phyloP scores from a whole-genome alignment of 2,329 filamentous ascomycete species.

The Ophidiomyces ophidiicola region DNA sequence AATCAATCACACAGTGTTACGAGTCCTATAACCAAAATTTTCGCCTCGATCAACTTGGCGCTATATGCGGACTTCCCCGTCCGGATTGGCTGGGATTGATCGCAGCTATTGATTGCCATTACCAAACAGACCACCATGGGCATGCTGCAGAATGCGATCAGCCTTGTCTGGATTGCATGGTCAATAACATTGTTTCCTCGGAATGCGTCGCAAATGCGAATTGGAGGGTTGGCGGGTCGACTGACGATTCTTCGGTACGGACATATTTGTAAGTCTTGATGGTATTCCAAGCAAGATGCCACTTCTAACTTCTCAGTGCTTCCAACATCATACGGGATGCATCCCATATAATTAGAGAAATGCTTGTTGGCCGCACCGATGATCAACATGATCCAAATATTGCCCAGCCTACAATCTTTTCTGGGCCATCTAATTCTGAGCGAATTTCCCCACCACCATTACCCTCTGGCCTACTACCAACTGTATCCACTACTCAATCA shows the following conservation, averaged over 20 bases:
- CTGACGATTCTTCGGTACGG: conserved; percentile 21
- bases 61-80: conserved; percentile 31
- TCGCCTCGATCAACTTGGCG: conserved; percentile 32
- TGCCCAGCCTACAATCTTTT: neutral
- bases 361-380: conserved; percentile 20
- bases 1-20: conserved; percentile 27
- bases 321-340: conserved; percentile 32
- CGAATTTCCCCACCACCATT: neutral
- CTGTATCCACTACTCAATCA: conserved; percentile 3
- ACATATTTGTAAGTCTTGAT: conserved; percentile 31
- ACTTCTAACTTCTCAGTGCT: conserved; percentile 22
- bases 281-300: neutral
- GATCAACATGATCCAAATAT: conserved; percentile 5
- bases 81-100: conserved; percentile 33
- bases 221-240: conserved; percentile 29
- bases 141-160: conserved; percentile 22
- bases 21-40: conserved; percentile 30
- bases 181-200: conserved; percentile 28
- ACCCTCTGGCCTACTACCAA: neutral
- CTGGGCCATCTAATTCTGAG: conserved; percentile 2
- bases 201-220: conserved; percentile 22
- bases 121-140: conserved; percentile 30
- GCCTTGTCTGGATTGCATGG: conserved; percentile 26
- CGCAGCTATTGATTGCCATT: conserved; percentile 36
- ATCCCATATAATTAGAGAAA: conserved; percentile 32